These are phyloP conservation scores for Fusarium duplospermum DNA, from an alignment of 2,329 filamentous ascomycete species.

Conservation along the genomic window DNA sequence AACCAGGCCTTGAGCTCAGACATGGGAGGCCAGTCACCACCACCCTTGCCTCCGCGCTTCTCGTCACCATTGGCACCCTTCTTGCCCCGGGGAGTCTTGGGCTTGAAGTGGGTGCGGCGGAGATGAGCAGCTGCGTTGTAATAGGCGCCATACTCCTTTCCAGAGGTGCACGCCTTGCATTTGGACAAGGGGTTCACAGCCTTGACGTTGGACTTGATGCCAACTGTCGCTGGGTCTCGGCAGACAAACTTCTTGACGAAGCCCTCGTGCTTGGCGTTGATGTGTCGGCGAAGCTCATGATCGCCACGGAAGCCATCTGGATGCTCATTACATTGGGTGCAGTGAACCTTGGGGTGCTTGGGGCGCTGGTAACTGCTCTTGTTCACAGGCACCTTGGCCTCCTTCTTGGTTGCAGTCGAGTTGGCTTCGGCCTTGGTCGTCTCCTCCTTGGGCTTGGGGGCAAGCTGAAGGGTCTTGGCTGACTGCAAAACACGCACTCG, in stretches of 20 bases:
- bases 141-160: constrained; percentile 88
- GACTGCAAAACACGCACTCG: constrained; percentile 59
- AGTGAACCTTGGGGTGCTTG: constrained; percentile 77
- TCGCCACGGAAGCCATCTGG: constrained; percentile 86
- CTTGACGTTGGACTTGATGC: constrained; percentile 56
- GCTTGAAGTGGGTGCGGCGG: constrained; percentile 87
- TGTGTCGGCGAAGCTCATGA: constrained; percentile 81
- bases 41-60: constrained; percentile 62
- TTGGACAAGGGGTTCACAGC: constrained; percentile 75
- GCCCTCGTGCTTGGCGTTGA: constrained; percentile 71
- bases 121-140: constrained; percentile 96
- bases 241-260: constrained; percentile 69
- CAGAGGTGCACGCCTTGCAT: constrained; percentile 83
- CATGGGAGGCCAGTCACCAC: constrained; percentile 45
- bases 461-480: constrained; percentile 52
- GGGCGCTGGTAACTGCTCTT: constrained; percentile 67
- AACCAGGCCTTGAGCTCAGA: constrained; percentile 64
- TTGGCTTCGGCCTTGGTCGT: constrained; percentile 5
- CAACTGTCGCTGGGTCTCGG: constrained; percentile 60
- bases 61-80: constrained; percentile 55
- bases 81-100: constrained; percentile 61
- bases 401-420: constrained; percentile 46
- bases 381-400: constrained; percentile 59
- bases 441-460: constrained; percentile 57
- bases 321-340: constrained; percentile 75